Percentiles rank a stretch among this genome's conserved stretches.
Evolutionary conservation across 805 yeast species (phyloP).

Genomic region (Candida cerambycidarum): DNA sequence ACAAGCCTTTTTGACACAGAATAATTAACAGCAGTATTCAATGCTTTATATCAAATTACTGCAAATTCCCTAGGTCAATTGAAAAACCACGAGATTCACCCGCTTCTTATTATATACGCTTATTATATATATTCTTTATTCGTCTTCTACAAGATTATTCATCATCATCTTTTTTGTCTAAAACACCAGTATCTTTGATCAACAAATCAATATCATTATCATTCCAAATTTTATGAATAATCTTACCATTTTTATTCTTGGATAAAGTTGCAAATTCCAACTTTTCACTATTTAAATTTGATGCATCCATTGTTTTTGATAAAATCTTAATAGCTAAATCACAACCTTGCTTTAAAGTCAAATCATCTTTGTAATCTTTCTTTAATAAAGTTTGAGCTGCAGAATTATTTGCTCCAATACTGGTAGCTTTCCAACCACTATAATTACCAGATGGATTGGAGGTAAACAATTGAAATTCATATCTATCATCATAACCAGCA

Average conservation of each 20-base stretch:
- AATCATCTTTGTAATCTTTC: conserved; percentile 88
- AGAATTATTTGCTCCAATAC: conserved; percentile 93
- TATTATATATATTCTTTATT: background rate
- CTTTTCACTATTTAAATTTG: conserved; percentile 83
- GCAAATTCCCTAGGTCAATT: no score
- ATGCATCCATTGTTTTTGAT: conserved; percentile 89
- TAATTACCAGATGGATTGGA: conserved; percentile 98
- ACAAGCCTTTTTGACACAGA: no score
- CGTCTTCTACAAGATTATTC: conserved; percentile 6
- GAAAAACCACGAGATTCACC: no score
- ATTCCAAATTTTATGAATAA: conserved; percentile 72
- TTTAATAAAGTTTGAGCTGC: conserved; percentile 95
- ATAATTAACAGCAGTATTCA: no score
- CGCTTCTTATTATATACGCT: no score
- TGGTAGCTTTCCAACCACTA: conserved; percentile 97
- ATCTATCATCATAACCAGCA: conserved; percentile 91
- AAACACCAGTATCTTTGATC: conserved; percentile 70
- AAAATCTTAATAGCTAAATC: conserved; percentile 88
- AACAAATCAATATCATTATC: conserved; percentile 75
- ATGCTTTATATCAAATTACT: no score
- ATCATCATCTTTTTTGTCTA: conserved; percentile 42
- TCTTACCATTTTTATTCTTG: conserved; percentile 46
- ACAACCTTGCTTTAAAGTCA: conserved; percentile 71
- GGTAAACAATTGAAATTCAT: conserved; percentile 88
- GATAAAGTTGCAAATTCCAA: conserved; percentile 84